A percentile compares a stretch with the other conserved stretches of the same genome.
phyloP scores from a whole-genome alignment of 2,329 filamentous ascomycete species.

The Ustulina deusta region DNA sequence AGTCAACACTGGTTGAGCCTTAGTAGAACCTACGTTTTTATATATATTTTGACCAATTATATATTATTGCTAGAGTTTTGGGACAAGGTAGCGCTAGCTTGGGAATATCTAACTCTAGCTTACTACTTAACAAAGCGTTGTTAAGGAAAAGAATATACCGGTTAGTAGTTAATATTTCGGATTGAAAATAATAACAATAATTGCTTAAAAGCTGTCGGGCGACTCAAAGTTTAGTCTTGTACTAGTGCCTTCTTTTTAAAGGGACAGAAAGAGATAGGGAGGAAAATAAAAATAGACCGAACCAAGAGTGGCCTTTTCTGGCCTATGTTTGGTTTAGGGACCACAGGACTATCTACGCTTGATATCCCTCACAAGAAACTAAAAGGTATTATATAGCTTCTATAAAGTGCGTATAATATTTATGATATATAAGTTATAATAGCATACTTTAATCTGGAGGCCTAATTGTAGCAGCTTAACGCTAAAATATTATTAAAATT shows the following conservation, averaged over 20 bases:
- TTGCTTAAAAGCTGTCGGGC: no score
- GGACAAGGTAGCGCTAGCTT: background rate
- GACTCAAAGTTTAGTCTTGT: no score
- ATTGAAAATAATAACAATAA: no score
- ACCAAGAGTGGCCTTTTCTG: no score
- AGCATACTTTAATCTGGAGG: slow-evolving; percentile 20
- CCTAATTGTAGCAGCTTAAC: slow-evolving; percentile 22
- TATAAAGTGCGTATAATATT: background rate
- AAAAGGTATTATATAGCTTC: background rate
- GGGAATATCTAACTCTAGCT: background rate
- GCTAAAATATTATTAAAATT: slow-evolving; percentile 25
- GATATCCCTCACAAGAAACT: no score
- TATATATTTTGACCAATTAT: background rate
- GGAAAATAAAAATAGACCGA: no score
- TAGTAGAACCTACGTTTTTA: no score
- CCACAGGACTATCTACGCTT: no score
- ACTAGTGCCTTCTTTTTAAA: no score
- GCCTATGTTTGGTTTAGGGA: no score
- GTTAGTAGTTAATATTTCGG: background rate
- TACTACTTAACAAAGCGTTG: background rate
- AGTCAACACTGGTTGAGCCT: background rate
- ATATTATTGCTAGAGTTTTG: background rate
- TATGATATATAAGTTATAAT: slow-evolving; percentile 13
- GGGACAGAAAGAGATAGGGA: no score
- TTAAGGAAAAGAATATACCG: slow-evolving; percentile 1